Percentiles rank a stretch among this genome's conserved stretches.
Evolutionary conservation across 1,284 basidiomycete species (phyloP).

Genomic region (Ceratobasidium sp.): DNA sequence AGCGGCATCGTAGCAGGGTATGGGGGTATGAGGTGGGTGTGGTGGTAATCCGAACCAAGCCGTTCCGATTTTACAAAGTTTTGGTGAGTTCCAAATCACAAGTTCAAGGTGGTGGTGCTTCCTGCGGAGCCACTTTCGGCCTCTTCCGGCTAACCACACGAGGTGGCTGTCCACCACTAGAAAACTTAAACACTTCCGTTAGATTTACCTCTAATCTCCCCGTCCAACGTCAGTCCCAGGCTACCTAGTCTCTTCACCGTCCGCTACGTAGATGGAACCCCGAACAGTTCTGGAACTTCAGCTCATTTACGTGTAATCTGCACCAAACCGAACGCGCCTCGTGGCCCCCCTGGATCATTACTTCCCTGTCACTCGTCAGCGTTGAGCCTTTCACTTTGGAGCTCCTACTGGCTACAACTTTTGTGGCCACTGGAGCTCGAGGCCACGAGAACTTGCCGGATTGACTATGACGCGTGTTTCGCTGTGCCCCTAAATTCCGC

Average conservation of each 20-base stretch:
- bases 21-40: constrained; percentile 1
- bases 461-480: constrained; percentile 23
- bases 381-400: neutral
- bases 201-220: too few relatives aligned
- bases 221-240: too few relatives aligned
- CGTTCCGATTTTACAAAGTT: constrained; percentile 39
- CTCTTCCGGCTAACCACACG: constrained; percentile 6
- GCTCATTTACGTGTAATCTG: too few relatives aligned
- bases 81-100: constrained; percentile 36
- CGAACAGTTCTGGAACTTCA: neutral
- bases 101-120: constrained; percentile 26
- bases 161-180: constrained; percentile 30
- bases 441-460: constrained; percentile 16
- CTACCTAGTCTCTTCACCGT: too few relatives aligned
- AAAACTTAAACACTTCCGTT: constrained; percentile 10
- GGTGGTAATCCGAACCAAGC: constrained; percentile 7
- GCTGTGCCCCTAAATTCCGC: constrained; percentile 14
- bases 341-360: constrained; percentile 28
- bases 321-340: constrained; percentile 29
- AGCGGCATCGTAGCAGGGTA: constrained; percentile 25
- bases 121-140: constrained; percentile 11
- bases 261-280: neutral
- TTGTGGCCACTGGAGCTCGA: neutral
- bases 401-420: constrained; percentile 2
- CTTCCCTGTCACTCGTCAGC: constrained; percentile 16